Conservation (phyloP, 306 rosid species). For the Pterocarpus macrocarpus region DNA sequence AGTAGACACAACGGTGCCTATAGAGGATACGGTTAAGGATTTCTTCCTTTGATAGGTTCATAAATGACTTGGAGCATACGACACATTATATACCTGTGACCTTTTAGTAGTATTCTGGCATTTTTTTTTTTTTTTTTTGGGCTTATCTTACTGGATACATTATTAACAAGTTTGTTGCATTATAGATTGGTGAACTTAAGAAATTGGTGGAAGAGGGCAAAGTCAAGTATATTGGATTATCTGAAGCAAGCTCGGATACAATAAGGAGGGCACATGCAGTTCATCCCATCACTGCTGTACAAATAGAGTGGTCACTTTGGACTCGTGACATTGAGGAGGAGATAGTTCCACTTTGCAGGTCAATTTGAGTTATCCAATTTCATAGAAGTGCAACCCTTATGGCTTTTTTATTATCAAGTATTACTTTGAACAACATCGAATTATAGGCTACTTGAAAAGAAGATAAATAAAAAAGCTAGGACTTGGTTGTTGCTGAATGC, state of each 20-base stretch:
- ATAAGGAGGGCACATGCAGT: slow-evolving; percentile 72
- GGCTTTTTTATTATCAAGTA: not conserved
- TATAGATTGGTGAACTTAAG: slow-evolving; percentile 70
- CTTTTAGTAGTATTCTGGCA: not conserved
- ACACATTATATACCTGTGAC: not conserved
- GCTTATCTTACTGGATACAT: not conserved
- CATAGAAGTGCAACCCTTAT: not conserved
- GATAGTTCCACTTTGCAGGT: slow-evolving; percentile 74
- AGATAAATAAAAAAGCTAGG: too few relatives aligned
- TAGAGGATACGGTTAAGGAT: slow-evolving; percentile 62
- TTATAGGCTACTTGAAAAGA: not conserved
- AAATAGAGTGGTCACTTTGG: slow-evolving; percentile 78
- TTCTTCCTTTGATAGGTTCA: not conserved
- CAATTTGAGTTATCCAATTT: not conserved
- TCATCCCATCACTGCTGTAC: slow-evolving; percentile 72
- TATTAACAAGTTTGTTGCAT: not conserved
- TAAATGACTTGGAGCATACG: not conserved
- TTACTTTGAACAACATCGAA: not conserved
- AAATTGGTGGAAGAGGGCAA: slow-evolving; percentile 73
- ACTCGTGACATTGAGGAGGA: slow-evolving; percentile 69
- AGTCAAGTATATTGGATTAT: slow-evolving; percentile 63
- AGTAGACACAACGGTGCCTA: slow-evolving; percentile 48
- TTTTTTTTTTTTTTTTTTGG: not conserved
- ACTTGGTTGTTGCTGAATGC: not conserved
- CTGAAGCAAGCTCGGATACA: slow-evolving; percentile 70